Evolutionary conservation across 2,329 filamentous ascomycete genomes (phyloP).

Genomic region (Exophiala sp.): DNA sequence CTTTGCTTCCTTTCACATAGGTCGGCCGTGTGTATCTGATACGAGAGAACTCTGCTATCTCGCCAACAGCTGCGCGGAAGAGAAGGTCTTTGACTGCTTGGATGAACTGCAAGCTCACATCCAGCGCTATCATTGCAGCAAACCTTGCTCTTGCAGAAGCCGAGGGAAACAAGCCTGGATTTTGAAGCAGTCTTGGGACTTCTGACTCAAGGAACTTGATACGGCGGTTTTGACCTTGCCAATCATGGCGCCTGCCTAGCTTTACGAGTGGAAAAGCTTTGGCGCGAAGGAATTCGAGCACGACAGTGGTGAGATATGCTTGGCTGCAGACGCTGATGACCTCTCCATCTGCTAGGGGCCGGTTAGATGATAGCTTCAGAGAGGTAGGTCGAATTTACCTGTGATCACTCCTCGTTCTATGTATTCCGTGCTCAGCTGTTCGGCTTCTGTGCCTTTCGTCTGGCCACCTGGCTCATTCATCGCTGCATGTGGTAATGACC

Average conservation of each 20-base stretch:
- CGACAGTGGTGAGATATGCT: conserved; percentile 16
- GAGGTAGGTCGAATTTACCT: neutral
- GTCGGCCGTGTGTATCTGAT: neutral
- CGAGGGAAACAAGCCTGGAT: conserved; percentile 21
- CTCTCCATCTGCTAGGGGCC: conserved; percentile 10
- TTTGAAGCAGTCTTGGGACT: conserved; percentile 14
- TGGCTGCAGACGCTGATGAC: conserved; percentile 15
- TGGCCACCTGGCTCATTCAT: neutral
- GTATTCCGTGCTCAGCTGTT: neutral
- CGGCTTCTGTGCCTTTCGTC: neutral
- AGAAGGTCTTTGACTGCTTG: conserved; percentile 15
- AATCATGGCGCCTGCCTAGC: conserved; percentile 1
- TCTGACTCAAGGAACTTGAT: conserved; percentile 14
- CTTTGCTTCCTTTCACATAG: conserved; percentile 16
- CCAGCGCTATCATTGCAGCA: conserved; percentile 14
- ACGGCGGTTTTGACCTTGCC: conserved; percentile 10
- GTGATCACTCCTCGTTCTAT: conserved; percentile 5
- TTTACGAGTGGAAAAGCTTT: conserved; percentile 18
- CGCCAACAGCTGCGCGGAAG: neutral
- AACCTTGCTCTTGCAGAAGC: conserved; percentile 10
- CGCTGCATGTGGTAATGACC: neutral
- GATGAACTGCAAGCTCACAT: conserved; percentile 20
- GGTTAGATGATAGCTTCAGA: neutral
- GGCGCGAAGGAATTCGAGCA: conserved; percentile 20
- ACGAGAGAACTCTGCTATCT: neutral